Percentiles rank a stretch among this genome's conserved stretches.
These are phyloP conservation scores for Triticum turgidum DNA, from an alignment of 176 grass and related monocot species.

Conservation along the genomic window DNA sequence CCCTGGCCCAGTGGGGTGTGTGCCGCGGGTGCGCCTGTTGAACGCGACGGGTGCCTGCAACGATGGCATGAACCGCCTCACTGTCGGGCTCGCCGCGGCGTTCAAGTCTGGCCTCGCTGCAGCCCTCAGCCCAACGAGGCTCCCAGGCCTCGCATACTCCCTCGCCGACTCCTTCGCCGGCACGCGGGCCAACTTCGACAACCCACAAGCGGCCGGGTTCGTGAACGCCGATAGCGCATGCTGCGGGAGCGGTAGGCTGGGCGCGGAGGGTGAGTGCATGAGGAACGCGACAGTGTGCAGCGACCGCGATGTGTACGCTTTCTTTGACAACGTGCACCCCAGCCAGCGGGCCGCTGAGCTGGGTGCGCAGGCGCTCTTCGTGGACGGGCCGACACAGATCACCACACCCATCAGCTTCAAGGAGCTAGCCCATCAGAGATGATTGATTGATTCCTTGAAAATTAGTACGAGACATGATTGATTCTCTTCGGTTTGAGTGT, in stretches of 20 bases:
- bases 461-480: not conserved
- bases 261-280: slow-evolving; percentile 3
- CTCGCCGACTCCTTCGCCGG: slow-evolving; percentile 17
- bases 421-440: not conserved
- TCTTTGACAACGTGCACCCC: slow-evolving; percentile 41
- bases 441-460: not conserved
- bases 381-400: not conserved
- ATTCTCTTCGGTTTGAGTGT: too few species aligned
- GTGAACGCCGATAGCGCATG: slow-evolving; percentile 24
- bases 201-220: not conserved
- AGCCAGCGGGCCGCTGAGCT: slow-evolving; percentile 7
- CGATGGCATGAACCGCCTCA: slow-evolving; percentile 28
- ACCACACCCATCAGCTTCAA: slow-evolving; percentile 38
- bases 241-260: slow-evolving; percentile 31
- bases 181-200: not conserved
- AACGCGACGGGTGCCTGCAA: slow-evolving; percentile 25
- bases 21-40: not conserved
- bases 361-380: not conserved
- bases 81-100: slow-evolving; percentile 23
- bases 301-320: not conserved
- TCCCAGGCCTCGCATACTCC: slow-evolving; percentile 30
- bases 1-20: slow-evolving; percentile 31
- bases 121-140: not conserved
- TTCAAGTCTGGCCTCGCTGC: not conserved
- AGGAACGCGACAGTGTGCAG: not conserved